Evolutionary conservation across 805 yeast species (phyloP).

Genomic region (Komagataella pseudopastoris): DNA sequence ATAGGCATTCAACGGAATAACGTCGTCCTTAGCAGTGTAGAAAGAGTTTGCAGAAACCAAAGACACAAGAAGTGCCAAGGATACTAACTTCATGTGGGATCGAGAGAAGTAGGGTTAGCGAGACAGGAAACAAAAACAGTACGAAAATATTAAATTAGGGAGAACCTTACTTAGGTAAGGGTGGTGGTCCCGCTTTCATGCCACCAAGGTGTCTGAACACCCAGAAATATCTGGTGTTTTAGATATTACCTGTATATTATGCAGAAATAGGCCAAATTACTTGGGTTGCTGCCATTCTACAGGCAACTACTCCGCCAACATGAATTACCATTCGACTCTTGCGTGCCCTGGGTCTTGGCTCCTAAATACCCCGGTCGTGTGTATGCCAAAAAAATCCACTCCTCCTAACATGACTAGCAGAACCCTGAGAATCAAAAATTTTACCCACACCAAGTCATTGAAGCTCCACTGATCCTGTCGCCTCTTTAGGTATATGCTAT

Average conservation of each 20-base stretch:
- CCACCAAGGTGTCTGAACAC: background rate
- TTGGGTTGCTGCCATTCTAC: too few species aligned
- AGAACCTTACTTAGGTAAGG: background rate
- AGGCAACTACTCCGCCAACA: too few species aligned
- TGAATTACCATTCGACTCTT: too few species aligned
- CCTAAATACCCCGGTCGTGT: background rate
- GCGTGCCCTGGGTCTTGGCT: background rate
- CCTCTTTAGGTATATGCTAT: background rate
- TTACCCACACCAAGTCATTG: background rate
- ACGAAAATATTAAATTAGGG: background rate
- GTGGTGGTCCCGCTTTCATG: background rate
- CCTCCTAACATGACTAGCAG: background rate
- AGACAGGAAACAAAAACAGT: background rate
- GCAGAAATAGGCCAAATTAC: too few species aligned
- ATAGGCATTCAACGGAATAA: slow-evolving; percentile 40
- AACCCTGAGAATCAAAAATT: background rate
- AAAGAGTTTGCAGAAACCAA: slow-evolving; percentile 12
- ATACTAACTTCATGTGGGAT: background rate
- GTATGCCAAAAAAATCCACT: background rate
- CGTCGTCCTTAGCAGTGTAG: slow-evolving; percentile 26
- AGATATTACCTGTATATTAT: too few species aligned
- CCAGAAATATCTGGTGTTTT: background rate
- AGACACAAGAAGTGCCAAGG: background rate
- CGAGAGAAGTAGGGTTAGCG: background rate
- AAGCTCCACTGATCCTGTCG: background rate